phyloP scores from a whole-genome alignment of 495 filamentous ascomycete genomes.

The Aspergillus steynii region DNA sequence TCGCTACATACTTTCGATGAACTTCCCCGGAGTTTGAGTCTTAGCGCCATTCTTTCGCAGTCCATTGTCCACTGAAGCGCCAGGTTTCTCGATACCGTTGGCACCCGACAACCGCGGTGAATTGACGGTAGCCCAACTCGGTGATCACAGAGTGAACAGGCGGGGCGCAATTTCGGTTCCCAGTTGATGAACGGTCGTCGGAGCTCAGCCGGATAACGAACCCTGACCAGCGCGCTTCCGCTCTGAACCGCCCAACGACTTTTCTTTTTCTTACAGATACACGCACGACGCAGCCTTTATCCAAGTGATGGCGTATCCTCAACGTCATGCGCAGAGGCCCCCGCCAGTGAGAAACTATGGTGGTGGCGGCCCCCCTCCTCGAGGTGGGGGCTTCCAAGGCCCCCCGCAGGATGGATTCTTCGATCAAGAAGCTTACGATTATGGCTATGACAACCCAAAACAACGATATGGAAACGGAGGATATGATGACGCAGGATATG shows the following conservation, averaged over 20 bases:
- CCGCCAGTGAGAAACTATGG: slow-evolving; percentile 57
- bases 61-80: background rate
- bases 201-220: slow-evolving; percentile 5
- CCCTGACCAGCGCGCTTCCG: background rate
- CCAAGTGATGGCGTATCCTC: slow-evolving; percentile 39
- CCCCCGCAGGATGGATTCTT: slow-evolving; percentile 51
- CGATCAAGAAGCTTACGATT: slow-evolving; percentile 50
- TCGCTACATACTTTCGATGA: slow-evolving; percentile 2
- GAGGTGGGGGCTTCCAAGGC: slow-evolving; percentile 20
- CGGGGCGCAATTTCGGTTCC: background rate
- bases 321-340: slow-evolving; percentile 37
- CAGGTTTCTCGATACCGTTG: background rate
- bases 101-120: background rate
- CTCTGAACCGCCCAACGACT: background rate
- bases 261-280: slow-evolving; percentile 2
- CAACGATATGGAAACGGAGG: slow-evolving; percentile 43
- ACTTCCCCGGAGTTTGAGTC: background rate
- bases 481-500: slow-evolving; percentile 47
- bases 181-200: background rate
- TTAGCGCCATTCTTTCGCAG: slow-evolving; percentile 1
- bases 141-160: background rate
- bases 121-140: background rate
- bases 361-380: slow-evolving; percentile 29
- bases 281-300: background rate
- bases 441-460: slow-evolving; percentile 42